Conservation (phyloP, 1,284 basidiomycete species). For the Rhodotorula sp. region DNA sequence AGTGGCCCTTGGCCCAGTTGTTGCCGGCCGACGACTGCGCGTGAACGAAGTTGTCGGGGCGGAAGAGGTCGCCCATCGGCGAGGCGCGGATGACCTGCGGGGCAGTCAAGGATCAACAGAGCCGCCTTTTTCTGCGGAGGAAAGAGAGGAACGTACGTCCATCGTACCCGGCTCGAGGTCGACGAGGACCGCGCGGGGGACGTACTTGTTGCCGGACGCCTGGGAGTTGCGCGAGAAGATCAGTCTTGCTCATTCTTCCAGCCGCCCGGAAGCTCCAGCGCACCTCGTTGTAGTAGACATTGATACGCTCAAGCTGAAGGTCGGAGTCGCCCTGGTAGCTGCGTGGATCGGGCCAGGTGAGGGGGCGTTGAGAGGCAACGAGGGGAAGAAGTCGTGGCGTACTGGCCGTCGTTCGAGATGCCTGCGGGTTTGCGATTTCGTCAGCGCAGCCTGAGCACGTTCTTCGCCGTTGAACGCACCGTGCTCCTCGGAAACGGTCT, state of each 20-base stretch:
- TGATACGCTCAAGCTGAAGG: conserved; percentile 78
- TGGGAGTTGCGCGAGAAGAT: background rate
- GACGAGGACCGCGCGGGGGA: conserved; percentile 90
- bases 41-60: conserved; percentile 59
- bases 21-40: conserved; percentile 62
- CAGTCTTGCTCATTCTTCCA: background rate
- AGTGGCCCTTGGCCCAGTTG: conserved; percentile 60
- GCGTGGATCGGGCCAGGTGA: background rate
- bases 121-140: background rate
- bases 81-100: conserved; percentile 61
- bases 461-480: conserved; percentile 47
- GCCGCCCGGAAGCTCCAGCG: conserved; percentile 61
- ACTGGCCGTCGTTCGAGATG: conserved; percentile 56
- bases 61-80: conserved; percentile 57
- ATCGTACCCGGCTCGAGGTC: conserved; percentile 97
- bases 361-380: background rate
- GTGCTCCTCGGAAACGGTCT: conserved; percentile 88
- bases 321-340: conserved; percentile 88
- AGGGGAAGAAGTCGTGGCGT: conserved; percentile 59
- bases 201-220: conserved; percentile 76
- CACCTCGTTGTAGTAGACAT: conserved; percentile 54
- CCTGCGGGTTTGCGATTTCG: background rate
- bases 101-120: background rate
- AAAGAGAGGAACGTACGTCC: conserved; percentile 60
- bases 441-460: background rate